A percentile compares a stretch with the other conserved stretches of the same genome.
Conservation (phyloP, 345 rosid genomes). For the Populus ilicifolia region DNA sequence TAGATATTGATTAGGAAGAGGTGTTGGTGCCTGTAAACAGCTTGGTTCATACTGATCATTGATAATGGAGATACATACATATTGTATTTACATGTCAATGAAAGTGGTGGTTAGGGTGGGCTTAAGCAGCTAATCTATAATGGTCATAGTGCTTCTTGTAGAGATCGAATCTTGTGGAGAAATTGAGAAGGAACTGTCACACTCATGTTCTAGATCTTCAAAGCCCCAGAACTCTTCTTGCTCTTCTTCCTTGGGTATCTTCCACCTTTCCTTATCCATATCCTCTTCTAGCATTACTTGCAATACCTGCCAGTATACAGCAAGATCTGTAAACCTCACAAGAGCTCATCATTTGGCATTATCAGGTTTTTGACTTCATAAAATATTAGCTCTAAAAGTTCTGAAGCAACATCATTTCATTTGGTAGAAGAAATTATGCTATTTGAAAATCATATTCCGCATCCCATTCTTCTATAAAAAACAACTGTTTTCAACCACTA, state of each 20-base stretch:
- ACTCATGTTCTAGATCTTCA: constrained; percentile 80
- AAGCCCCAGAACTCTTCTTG: constrained; percentile 82
- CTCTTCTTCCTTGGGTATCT: constrained; percentile 71
- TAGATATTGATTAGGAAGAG: neutral
- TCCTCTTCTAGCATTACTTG: constrained; percentile 60
- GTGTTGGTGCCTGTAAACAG: neutral
- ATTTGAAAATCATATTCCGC: neutral
- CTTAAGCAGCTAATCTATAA: neutral
- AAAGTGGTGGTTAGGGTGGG: constrained; percentile 1
- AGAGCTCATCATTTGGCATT: neutral
- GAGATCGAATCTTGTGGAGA: constrained; percentile 69
- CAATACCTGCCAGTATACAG: constrained; percentile 45
- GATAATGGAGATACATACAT: neutral
- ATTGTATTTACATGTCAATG: constrained; percentile 8
- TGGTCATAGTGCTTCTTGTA: constrained; percentile 36
- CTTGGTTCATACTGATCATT: neutral
- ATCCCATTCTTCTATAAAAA: neutral
- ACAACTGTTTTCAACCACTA: neutral
- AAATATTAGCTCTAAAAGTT: neutral
- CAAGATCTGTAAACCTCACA: neutral
- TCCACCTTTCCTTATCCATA: constrained; percentile 67
- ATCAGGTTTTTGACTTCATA: neutral
- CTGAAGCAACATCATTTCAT: neutral
- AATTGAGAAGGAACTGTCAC: constrained; percentile 46
- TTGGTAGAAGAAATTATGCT: neutral